Evolutionary conservation across 2,329 filamentous ascomycete species (phyloP).

Genomic region (Botrytis medusae): DNA sequence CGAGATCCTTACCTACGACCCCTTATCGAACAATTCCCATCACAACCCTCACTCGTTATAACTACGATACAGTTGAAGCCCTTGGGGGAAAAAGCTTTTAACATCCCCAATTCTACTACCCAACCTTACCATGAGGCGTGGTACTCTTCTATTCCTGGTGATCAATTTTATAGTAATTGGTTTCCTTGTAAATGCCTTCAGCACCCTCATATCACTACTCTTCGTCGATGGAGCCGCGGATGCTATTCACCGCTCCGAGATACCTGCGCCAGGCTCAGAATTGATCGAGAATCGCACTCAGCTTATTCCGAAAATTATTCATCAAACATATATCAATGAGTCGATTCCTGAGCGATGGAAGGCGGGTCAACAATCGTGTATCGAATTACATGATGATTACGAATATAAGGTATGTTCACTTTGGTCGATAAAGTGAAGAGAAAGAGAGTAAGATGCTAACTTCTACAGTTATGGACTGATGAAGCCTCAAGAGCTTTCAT

Average conservation of each 20-base stretch:
- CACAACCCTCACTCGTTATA: not conserved
- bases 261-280: constrained; percentile 63
- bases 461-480: constrained; percentile 70
- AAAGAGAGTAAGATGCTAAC: constrained; percentile 14
- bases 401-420: constrained; percentile 61
- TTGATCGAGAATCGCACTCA: constrained; percentile 55
- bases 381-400: constrained; percentile 68
- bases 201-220: constrained; percentile 69
- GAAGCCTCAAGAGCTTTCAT: constrained; percentile 70
- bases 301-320: constrained; percentile 73
- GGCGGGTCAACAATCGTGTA: constrained; percentile 65
- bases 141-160: constrained; percentile 44
- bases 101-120: not conserved
- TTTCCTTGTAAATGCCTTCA: constrained; percentile 66
- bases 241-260: constrained; percentile 64
- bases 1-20: not conserved
- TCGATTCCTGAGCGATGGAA: constrained; percentile 66
- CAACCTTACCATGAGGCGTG: constrained; percentile 37
- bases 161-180: constrained; percentile 63
- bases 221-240: constrained; percentile 66
- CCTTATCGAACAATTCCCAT: not conserved
- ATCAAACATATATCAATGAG: constrained; percentile 73
- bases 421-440: not conserved
- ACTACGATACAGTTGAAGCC: not conserved
- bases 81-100: not conserved